A percentile compares a stretch with the other conserved stretches of the same genome.
Evolutionary conservation across 345 rosid genomes (phyloP).

Genomic region (Citrus sp.): DNA sequence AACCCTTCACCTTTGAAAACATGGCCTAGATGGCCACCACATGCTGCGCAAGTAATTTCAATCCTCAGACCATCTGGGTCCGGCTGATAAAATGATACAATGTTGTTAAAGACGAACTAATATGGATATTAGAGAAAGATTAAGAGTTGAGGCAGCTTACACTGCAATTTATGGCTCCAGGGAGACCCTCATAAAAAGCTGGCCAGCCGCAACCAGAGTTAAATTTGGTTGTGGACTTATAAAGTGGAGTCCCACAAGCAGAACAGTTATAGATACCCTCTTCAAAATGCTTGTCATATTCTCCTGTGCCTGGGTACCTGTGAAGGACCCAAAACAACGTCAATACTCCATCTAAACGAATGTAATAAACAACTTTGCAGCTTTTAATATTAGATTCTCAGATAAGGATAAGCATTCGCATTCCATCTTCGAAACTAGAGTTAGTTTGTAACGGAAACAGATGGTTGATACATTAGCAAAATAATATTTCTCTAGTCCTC

Average conservation of each 20-base stretch:
- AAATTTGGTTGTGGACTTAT: slow-evolving; percentile 75
- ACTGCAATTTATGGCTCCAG: slow-evolving; percentile 67
- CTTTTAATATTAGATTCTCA: neutral
- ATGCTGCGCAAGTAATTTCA: slow-evolving; percentile 91
- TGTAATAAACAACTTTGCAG: neutral
- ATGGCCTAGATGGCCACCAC: slow-evolving; percentile 97
- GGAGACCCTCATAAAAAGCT: slow-evolving; percentile 85
- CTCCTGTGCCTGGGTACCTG: slow-evolving; percentile 87
- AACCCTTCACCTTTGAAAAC: slow-evolving; percentile 97
- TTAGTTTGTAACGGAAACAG: neutral
- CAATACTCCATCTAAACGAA: neutral
- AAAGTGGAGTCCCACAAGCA: slow-evolving; percentile 86
- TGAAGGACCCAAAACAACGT: neutral
- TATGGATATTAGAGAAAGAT: neutral
- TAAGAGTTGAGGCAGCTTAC: slow-evolving; percentile 33
- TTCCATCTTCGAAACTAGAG: neutral
- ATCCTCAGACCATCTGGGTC: slow-evolving; percentile 84
- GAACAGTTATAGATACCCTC: slow-evolving; percentile 81
- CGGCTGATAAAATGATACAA: slow-evolving; percentile 36
- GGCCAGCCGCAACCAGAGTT: slow-evolving; percentile 94
- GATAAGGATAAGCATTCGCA: neutral
- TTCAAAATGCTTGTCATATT: slow-evolving; percentile 62
- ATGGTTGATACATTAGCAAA: neutral
- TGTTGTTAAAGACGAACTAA: neutral
- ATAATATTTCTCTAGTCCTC: neutral